Evolutionary conservation across 495 filamentous ascomycete species (phyloP), one percentile per base, ranked within the genome.

Genomic region (Aspergillus hancockii): DNA sequence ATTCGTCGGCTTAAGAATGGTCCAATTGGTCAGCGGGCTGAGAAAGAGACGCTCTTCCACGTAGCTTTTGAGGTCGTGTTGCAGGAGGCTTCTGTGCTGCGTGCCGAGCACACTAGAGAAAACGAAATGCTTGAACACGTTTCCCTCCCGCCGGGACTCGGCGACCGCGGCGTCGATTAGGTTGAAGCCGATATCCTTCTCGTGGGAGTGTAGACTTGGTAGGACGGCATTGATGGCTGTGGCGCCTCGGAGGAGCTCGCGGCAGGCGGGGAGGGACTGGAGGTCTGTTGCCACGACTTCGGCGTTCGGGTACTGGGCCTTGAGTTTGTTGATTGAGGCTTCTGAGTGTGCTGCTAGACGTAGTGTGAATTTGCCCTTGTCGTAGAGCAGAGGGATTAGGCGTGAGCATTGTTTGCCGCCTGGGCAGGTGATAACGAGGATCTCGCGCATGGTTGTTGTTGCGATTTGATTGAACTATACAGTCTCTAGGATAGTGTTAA

Each of bases 31-130:
- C 16, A 74, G 60, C 8, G 57, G 57, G 40, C 58, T 63, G 31
- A 69, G 59, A 21, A 69, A 58, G 10, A 76, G 59, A 3, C 59
- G 49, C 54, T 75, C 73, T 53, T 76, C 73, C 32, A 75, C 54
- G 45, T 66, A 62, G 38, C 71, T 57, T 56, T 76, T 76, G 54
- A 46, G 57, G 56, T 72, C 72, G 40, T 75, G 73, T 25, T 75
- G 63, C 49, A 73, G 52, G 36, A 72, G 66, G 18, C 68, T 72
- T n/a, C 66, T 59, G n/a, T 69, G 58, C 58, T 68, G 69, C 4
- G 72, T 66, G 14, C 64, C 25, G 3, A 75, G 61, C 30, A 72
- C 70, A 43, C 55, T 60, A 6, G 60, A 61, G 59, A 57, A 67
- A 23, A 74, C 63, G 45, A 73, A 71, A 43, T 75, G 71, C 31